Evolutionary conservation across 116 monocot genomes (phyloP).

Genomic region (Iris pallida): DNA sequence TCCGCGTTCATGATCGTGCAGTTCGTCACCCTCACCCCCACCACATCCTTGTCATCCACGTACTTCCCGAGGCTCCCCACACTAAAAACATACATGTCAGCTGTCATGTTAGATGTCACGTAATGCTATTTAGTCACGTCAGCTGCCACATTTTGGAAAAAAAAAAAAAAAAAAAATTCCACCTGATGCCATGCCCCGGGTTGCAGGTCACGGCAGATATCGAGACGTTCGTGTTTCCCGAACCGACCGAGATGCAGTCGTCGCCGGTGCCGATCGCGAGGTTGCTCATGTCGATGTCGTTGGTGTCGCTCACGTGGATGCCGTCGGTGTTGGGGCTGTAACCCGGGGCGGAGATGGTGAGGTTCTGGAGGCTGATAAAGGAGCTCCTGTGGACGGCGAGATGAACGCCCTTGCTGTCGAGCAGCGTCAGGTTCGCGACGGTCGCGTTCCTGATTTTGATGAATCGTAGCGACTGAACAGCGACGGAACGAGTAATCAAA

Average conservation of each 20-base stretch:
- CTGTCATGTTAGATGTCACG: too few species aligned
- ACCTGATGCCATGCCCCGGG: slow-evolving; percentile 40
- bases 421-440: slow-evolving; percentile 2
- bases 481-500: not conserved
- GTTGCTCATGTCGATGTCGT: slow-evolving; percentile 6
- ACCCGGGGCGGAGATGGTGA: slow-evolving; percentile 19
- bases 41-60: slow-evolving; percentile 21
- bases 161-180: too few species aligned
- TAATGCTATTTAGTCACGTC: too few species aligned
- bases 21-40: slow-evolving; percentile 21
- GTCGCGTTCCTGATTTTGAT: slow-evolving; percentile 8
- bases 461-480: not conserved
- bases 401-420: slow-evolving; percentile 24
- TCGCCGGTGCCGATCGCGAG: slow-evolving; percentile 28
- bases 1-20: slow-evolving; percentile 21
- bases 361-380: not conserved
- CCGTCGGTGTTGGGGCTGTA: slow-evolving; percentile 46
- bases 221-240: slow-evolving; percentile 13
- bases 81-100: slow-evolving; percentile 19
- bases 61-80: slow-evolving; percentile 41
- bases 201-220: slow-evolving; percentile 18
- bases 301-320: slow-evolving; percentile 24
- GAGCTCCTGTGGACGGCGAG: slow-evolving; percentile 16
- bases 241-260: slow-evolving; percentile 37
- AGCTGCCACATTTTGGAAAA: too few species aligned